Evolutionary conservation across 768 basidiomycete genomes (phyloP), one percentile per base, ranked within the genome.

Genomic region (Phaffia tasmanica): DNA sequence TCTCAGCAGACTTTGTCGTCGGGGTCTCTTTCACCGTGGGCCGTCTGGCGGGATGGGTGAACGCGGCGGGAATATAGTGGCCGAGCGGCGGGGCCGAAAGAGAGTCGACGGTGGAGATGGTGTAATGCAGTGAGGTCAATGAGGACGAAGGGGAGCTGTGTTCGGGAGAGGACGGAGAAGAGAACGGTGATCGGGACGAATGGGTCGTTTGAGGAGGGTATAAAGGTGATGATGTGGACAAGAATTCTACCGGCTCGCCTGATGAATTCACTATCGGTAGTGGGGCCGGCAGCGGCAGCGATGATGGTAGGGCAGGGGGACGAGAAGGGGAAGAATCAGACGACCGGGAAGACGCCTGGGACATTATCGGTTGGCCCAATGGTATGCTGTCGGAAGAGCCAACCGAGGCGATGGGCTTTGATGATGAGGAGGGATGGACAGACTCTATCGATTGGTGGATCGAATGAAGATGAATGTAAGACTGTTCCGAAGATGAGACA

Each of bases 101-200:
- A n/a, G 64, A 65, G 64, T 65, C 64, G 50, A 65, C 64, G 19
- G 57, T 57, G 14, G 58, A 60, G 48, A 59, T 53, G n/a, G 64
- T 60, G 29, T 25, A 42, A 14, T 49, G 42, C 25, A 42, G 18
- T n/a, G 49, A 51, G 6, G 21, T 42, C 3, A 59, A 55, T 2
- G 59, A 29, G 2, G 46, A 48, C 23, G 59, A 49, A 46, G 23
- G 59, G 59, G 18, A 23, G 21, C 29, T 1, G 9, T 2, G 23
- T 5, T 42, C 11, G 35, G 35, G 35, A n/a, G 62, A 30, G 19
- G 62, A 62, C 1, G 48, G 25, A 19, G 50, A 27, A 16, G 35
- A 32, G 19, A 53, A 27, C 18, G 62, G 23, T 49, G 49, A 32
- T 18, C 19, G 32, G 14, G 18, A 49, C 15, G 50, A 42, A 42